Conservation (phyloP, 257 asterid genomes). For the Marsdenia floribunda region DNA sequence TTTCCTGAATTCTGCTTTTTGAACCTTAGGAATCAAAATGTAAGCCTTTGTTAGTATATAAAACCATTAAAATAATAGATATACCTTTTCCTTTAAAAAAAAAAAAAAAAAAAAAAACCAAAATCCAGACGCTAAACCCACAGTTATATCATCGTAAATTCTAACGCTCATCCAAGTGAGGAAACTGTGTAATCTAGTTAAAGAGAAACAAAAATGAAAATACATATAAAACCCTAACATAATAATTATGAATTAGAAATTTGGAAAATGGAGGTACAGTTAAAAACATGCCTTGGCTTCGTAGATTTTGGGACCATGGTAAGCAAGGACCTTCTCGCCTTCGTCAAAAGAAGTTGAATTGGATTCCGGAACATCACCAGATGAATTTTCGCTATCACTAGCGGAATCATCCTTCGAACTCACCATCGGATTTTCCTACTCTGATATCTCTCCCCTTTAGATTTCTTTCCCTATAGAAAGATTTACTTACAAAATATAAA, state of each 20-base stretch:
- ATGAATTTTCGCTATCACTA: conserved; percentile 61
- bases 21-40: conserved; percentile 52
- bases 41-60: not conserved
- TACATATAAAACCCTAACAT: not conserved
- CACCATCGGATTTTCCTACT: conserved; percentile 24
- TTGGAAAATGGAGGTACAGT: not conserved
- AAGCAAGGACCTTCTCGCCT: conserved; percentile 91
- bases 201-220: not conserved
- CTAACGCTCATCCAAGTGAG: not conserved
- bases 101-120: not conserved
- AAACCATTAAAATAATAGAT: not conserved
- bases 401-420: conserved; percentile 58
- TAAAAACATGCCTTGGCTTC: conserved; percentile 47
- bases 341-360: conserved; percentile 52
- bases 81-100: not conserved
- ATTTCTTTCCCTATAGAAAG: not conserved
- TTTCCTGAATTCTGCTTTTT: conserved; percentile 81
- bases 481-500: too few relatives aligned
- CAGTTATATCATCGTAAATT: not conserved
- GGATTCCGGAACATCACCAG: conserved; percentile 59
- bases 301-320: conserved; percentile 82
- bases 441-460: conserved; percentile 4
- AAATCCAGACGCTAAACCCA: not conserved
- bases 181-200: not conserved
- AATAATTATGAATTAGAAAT: not conserved